Evolutionary conservation across 805 yeast species (phyloP), one percentile per base, ranked within the genome.

Genomic region (Schizosaccharomyces octosporus): DNA sequence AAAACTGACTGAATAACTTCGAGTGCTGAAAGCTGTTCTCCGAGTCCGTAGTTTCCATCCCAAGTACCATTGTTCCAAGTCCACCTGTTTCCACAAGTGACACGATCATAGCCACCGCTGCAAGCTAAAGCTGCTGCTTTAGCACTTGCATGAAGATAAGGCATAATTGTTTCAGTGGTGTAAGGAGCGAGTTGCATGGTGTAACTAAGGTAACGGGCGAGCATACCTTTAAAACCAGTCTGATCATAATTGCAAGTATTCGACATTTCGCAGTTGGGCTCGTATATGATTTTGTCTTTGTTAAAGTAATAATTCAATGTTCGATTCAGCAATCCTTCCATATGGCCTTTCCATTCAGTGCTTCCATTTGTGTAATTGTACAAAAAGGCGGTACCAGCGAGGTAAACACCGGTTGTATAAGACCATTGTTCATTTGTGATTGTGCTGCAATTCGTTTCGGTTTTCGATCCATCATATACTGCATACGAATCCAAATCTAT

Each of bases 11-110:
- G 79, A 43, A 84, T 75, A 1, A 77, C 76, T 65, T 86, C 95
- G 61, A 85, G 72, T 0, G 94, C 94, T 43, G 80, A 73, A 77
- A 85, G 82, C 71, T 87, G 95, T 71, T 87, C 94, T 60, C 95
- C 95, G 48, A 87, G 76, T 0, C 95, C 95, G 66, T 79, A 85
- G 62, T 67, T 68, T 0, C 78, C 80, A 70, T 86, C 95, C 80
- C 84, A 84, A 4, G 78, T 74, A 45, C 72, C 72, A 17, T 66
- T 63, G 21, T 57, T 36, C 60, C 60, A 57, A 15, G 77, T 69
- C 95, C 95, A 87, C 70, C 82, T 74, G 61, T 77, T 70, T 58
- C 95, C 95, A 73, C 95, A 87, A 0, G 95, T 87, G 65, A 82
- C 81, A 9, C 84, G 84, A 69, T 87, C 95, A 1, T 71, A 60